These are phyloP conservation scores for Millerozyma miso DNA, from an alignment of 805 yeast species.

Conservation along the genomic window DNA sequence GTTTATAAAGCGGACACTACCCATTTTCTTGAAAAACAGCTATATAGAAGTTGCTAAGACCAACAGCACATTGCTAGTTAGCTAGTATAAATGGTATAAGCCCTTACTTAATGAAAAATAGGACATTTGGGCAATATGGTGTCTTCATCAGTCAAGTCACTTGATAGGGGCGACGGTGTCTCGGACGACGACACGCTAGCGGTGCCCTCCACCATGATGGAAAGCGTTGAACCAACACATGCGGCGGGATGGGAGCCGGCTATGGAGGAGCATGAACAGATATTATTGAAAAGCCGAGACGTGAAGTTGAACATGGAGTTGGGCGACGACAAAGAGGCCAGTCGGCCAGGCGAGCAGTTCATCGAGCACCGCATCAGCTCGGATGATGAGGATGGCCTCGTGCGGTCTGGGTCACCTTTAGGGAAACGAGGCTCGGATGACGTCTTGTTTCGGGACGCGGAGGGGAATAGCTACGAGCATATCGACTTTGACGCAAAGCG, in stretches of 20 bases:
- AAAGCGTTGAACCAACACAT: not conserved
- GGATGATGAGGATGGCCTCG: slow-evolving; percentile 11
- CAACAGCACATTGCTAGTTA: not conserved
- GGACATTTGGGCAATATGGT: not conserved
- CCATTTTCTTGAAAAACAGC: not conserved
- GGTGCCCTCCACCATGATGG: not conserved
- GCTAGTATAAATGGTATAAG: not conserved
- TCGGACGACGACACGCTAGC: slow-evolving; percentile 2
- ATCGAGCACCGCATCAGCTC: slow-evolving; percentile 5
- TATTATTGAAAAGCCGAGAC: slow-evolving; percentile 3
- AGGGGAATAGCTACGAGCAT: slow-evolving; percentile 32
- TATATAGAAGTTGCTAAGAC: too few species aligned
- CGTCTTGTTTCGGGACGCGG: slow-evolving; percentile 21
- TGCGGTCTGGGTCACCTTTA: slow-evolving; percentile 7
- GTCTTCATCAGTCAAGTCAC: slow-evolving; percentile 1
- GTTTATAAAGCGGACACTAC: not conserved
- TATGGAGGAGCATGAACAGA: slow-evolving; percentile 1
- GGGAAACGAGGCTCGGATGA: slow-evolving; percentile 4
- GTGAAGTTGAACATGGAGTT: not conserved
- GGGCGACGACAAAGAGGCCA: slow-evolving; percentile 2
- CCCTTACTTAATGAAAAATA: not conserved
- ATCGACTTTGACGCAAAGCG: slow-evolving; percentile 32
- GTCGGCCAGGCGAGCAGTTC: slow-evolving; percentile 4
- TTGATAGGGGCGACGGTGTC: not conserved
- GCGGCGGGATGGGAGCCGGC: not conserved